These are phyloP conservation scores for Thermoascus crustaceus DNA, from an alignment of 2,329 filamentous ascomycete species.

Conservation along the genomic window DNA sequence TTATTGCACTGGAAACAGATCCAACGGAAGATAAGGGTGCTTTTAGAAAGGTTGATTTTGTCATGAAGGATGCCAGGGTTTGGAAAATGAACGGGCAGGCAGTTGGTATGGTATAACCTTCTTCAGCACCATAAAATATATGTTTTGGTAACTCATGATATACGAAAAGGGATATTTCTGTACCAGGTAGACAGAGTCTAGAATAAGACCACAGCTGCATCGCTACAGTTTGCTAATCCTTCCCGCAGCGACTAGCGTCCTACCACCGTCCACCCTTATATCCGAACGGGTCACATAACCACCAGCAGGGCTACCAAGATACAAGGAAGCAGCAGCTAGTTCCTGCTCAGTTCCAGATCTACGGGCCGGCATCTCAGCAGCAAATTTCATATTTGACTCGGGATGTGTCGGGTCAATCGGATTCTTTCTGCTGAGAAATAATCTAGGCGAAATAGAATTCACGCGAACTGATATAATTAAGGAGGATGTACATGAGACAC, in stretches of 20 bases:
- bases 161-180: too few species aligned
- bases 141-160: not conserved
- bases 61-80: conserved; percentile 50
- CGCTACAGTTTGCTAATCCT: too few species aligned
- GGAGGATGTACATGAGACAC: too few species aligned
- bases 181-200: too few species aligned
- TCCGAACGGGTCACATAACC: not conserved
- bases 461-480: not conserved
- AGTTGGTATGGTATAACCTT: not conserved
- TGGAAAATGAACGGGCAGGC: conserved; percentile 32
- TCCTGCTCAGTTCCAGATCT: not conserved
- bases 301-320: not conserved
- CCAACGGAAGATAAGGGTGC: conserved; percentile 33
- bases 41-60: conserved; percentile 44
- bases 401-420: not conserved
- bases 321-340: not conserved
- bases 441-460: not conserved
- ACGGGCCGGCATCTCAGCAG: not conserved
- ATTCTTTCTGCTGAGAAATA: not conserved
- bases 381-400: not conserved
- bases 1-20: conserved; percentile 43
- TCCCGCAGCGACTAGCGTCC: not conserved
- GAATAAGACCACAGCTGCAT: too few species aligned
- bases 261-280: not conserved
- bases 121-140: not conserved